A percentile compares a stretch with the other conserved stretches of the same genome.
Conservation (phyloP, 331 rosid genomes). For the Arachis monticola region DNA sequence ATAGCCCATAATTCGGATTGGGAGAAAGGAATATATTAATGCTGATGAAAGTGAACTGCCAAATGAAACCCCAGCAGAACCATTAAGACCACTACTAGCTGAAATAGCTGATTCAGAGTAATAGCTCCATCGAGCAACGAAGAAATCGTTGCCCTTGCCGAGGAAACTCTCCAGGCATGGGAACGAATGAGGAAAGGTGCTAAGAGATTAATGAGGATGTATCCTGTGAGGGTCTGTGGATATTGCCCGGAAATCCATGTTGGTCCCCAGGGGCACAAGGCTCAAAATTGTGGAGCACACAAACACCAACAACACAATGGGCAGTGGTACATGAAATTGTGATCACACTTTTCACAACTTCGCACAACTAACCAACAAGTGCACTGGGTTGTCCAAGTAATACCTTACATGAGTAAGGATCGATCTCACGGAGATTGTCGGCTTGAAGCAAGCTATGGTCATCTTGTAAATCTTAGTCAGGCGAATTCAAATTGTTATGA, state of each 20-base stretch:
- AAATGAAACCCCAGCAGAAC: constrained; percentile 53
- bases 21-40: constrained; percentile 78
- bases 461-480: no score
- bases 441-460: no score
- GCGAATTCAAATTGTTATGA: no score
- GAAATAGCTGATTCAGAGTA: constrained; percentile 71
- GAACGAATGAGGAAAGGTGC: constrained; percentile 81
- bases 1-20: constrained; percentile 80
- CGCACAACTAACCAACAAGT: no score
- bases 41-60: constrained; percentile 98
- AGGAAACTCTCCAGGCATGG: constrained; percentile 72
- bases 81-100: constrained; percentile 51
- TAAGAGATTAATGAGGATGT: constrained; percentile 74
- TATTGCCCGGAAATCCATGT: constrained; percentile 47
- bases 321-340: constrained; percentile 36
- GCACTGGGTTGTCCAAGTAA: no score
- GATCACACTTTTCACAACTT: no score
- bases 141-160: no score
- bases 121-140: constrained; percentile 46
- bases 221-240: constrained; percentile 90
- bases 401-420: no score
- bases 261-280: constrained; percentile 78
- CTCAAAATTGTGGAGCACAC: constrained; percentile 92
- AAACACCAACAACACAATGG: constrained; percentile 98
- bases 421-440: no score